Base-by-base conservation (phyloP, 352 stramenopile genomes). In the Lagenidium giganteum region DNA sequence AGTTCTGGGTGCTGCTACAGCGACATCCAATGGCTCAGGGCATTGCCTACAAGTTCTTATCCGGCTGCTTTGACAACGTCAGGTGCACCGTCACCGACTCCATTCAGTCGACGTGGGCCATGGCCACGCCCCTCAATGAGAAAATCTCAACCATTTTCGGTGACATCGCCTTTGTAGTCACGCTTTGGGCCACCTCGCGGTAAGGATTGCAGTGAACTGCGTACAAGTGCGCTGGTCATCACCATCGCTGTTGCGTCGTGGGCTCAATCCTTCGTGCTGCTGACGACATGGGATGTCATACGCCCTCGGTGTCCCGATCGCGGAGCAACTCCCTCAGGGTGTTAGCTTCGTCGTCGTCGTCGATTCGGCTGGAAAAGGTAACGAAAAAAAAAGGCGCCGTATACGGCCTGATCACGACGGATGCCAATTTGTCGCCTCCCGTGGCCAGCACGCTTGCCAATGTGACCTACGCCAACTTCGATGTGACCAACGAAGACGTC, bases 371-470 rank as follows among this genome's bases (percentile, higher is more conserved):
- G 61, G 50, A 13, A 50, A 52, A 26, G 61, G 61, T 27, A 38
- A 65, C 34, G 61, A 71, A n/a, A n/a, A n/a, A n/a, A n/a, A n/a
- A n/a, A 51, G 61, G 53, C 26, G 55, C 56, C 11, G 43, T 68
- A 30, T 71, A 68, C 36, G 57, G 57, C 5, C 33, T 71, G 30
- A 25, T 67, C 23, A 71, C 61, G 37, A 67, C 61, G 3, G 52
- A 65, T 16, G 44, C 31, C 17, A 71, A 67, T 31, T 30, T 68
- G 3, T 51, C 54, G 17, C 30, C 47, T 14, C 45, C 53, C 25
- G 61, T 71, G 27, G 42, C 45, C 31, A 49, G 45, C 31, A 53
- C 45, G n/a, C 24, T 67, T 8, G 50, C 48, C 30, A 71, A 67
- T 20, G 51, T 61, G 4, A 52, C 65, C 32, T 59, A 67, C 34